A percentile compares a stretch with the other conserved stretches of the same genome.
Evolutionary conservation across 2,329 filamentous ascomycete species (phyloP).

Genomic region (Cercospora nicotianae): DNA sequence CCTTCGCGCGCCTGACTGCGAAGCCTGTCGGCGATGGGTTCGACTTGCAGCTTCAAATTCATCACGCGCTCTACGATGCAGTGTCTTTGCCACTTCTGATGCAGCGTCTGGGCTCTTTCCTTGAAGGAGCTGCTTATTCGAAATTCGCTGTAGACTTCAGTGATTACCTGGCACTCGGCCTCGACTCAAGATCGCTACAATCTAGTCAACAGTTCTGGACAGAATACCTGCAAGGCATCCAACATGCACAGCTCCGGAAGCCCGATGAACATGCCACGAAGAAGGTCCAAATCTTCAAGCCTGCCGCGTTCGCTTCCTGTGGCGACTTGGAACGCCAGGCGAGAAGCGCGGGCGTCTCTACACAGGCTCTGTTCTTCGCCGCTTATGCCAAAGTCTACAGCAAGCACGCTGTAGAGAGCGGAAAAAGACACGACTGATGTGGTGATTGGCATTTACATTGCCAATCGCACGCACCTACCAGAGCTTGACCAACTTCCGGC

Average conservation of each 20-base stretch:
- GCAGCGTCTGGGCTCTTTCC: conserved; percentile 43
- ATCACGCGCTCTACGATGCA: conserved; percentile 87
- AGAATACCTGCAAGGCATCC: conserved; percentile 44
- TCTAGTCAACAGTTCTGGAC: conserved; percentile 53
- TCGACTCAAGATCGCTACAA: background rate
- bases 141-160: conserved; percentile 37
- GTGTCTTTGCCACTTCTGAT: conserved; percentile 70
- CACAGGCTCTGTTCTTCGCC: conserved; percentile 76
- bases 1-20: conserved; percentile 30
- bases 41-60: conserved; percentile 57
- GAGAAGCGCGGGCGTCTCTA: conserved; percentile 58
- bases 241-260: conserved; percentile 24
- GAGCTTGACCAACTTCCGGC: conserved; percentile 55
- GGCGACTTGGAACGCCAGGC: conserved; percentile 46
- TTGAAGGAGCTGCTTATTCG: conserved; percentile 25
- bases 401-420: conserved; percentile 24
- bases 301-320: conserved; percentile 48
- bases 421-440: conserved; percentile 42
- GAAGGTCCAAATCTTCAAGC: conserved; percentile 51
- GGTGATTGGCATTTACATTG: conserved; percentile 77
- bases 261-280: conserved; percentile 24
- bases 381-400: conserved; percentile 60
- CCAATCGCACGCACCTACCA: conserved; percentile 65
- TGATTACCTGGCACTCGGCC: conserved; percentile 45
- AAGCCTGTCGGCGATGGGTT: conserved; percentile 21